These are phyloP conservation scores for Hemerocallis citrina DNA, from an alignment of 106 monocot genomes.

Conservation along the genomic window DNA sequence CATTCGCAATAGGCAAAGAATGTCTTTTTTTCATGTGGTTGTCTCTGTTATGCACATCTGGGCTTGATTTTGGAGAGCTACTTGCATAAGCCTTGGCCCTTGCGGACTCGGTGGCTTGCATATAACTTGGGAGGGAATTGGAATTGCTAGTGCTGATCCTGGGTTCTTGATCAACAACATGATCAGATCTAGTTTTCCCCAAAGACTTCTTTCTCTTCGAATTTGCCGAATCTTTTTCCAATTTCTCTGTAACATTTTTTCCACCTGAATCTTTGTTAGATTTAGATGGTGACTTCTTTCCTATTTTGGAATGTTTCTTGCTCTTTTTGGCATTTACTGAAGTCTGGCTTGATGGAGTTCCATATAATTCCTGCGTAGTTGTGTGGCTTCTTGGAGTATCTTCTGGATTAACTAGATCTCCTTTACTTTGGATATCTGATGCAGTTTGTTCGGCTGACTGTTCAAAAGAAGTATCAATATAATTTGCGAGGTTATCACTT, in stretches of 20 bases:
- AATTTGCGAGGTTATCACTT: background rate
- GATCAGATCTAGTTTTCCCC: conserved; percentile 26
- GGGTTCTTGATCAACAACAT: conserved; percentile 40
- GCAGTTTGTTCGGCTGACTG: conserved; percentile 1
- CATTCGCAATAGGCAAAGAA: conserved; percentile 54
- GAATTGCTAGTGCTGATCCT: conserved; percentile 32
- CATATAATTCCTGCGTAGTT: conserved; percentile 34
- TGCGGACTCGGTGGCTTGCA: conserved; percentile 92
- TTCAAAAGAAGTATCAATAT: background rate
- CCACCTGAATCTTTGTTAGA: conserved; percentile 26
- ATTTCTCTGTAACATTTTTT: conserved; percentile 25
- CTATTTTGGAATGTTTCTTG: conserved; percentile 20
- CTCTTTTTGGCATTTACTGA: conserved; percentile 34
- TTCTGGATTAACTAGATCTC: conserved; percentile 20
- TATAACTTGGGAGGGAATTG: conserved; percentile 77
- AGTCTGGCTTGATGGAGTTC: conserved; percentile 55
- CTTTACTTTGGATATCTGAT: conserved; percentile 4
- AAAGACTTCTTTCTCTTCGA: conserved; percentile 30
- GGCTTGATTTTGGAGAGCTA: conserved; percentile 71
- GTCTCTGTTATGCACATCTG: conserved; percentile 57
- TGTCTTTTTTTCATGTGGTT: conserved; percentile 52
- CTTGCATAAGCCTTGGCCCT: conserved; percentile 55
- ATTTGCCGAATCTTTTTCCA: conserved; percentile 28
- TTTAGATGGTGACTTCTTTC: conserved; percentile 39
- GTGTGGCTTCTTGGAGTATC: conserved; percentile 45